Evolutionary conservation across 345 rosid genomes (phyloP).

Genomic region (Lumnitzera littorea): DNA sequence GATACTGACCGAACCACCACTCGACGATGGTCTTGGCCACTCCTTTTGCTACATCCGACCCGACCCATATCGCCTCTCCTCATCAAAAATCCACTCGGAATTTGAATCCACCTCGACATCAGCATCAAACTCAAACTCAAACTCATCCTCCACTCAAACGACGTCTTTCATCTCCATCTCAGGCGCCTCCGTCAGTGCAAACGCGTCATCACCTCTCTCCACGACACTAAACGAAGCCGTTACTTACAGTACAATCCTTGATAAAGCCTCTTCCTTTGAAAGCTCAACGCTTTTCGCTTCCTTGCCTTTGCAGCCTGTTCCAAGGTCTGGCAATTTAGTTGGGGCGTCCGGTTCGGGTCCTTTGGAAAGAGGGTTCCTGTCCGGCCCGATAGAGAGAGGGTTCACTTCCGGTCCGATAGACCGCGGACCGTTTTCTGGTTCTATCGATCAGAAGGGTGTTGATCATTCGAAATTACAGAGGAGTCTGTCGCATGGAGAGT

Average conservation of each 20-base stretch:
- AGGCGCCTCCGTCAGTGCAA: conserved; percentile 94
- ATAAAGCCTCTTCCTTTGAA: conserved; percentile 67
- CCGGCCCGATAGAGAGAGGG: conserved; percentile 38
- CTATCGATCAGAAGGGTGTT: conserved; percentile 15
- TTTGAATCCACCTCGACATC: conserved; percentile 18
- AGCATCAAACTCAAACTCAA: conserved; percentile 39
- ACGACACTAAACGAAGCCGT: conserved; percentile 35
- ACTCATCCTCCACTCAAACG: conserved; percentile 10
- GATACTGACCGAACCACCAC: conserved; percentile 19
- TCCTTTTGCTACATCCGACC: conserved; percentile 78
- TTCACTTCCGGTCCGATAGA: conserved; percentile 43
- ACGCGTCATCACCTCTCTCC: conserved; percentile 69
- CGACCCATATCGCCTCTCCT: conserved; percentile 35
- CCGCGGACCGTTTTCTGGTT: conserved; percentile 31
- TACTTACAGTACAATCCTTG: conserved; percentile 27
- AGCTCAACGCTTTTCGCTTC: conserved; percentile 85
- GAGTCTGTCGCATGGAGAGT: conserved; percentile 17
- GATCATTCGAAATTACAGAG: conserved; percentile 25
- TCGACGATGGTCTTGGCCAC: conserved; percentile 63
- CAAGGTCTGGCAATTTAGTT: conserved; percentile 13
- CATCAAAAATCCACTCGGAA: conserved; percentile 43
- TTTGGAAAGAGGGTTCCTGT: conserved; percentile 29
- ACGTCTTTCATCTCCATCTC: conserved; percentile 67
- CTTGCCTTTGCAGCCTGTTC: conserved; percentile 81
- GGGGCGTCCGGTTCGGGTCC: conserved; percentile 48